Percentiles rank a stretch among this genome's conserved stretches.
Conservation (phyloP, 2,329 filamentous ascomycete species). For the Polychaeton citri region DNA sequence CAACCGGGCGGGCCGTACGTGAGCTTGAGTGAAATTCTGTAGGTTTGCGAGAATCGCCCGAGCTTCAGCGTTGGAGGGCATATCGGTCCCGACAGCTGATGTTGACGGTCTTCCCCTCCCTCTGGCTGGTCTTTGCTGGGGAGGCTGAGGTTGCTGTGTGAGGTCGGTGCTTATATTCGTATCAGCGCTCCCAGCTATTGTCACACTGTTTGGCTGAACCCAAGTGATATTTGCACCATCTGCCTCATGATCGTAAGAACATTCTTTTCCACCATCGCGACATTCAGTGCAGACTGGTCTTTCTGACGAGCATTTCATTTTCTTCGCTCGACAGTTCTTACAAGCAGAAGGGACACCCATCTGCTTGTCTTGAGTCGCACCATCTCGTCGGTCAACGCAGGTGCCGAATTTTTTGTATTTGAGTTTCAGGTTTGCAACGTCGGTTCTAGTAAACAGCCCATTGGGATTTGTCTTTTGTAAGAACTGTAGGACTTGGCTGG, state of each 20-base stretch:
- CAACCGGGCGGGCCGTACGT: constrained; percentile 13
- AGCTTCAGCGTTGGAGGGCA: background rate
- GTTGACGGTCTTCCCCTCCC: background rate
- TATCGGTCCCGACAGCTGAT: background rate
- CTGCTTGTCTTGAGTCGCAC: constrained; percentile 1
- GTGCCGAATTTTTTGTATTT: constrained; percentile 21
- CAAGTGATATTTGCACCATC: background rate
- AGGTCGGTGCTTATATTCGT: background rate
- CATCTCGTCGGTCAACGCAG: constrained; percentile 10
- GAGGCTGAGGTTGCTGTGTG: background rate
- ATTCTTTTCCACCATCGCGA: constrained; percentile 5
- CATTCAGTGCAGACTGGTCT: constrained; percentile 16
- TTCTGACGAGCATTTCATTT: constrained; percentile 15
- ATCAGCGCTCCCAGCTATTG: background rate
- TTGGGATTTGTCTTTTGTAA: constrained; percentile 18
- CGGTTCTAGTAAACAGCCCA: constrained; percentile 20
- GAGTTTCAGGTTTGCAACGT: constrained; percentile 23
- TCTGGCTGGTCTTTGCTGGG: background rate
- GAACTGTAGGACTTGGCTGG: constrained; percentile 18
- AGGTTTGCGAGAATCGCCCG: constrained; percentile 9
- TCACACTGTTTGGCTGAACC: background rate
- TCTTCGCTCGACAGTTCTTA: constrained; percentile 14
- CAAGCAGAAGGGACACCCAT: constrained; percentile 12
- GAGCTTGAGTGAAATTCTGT: constrained; percentile 14
- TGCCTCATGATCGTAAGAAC: constrained; percentile 14